Percentiles rank a stretch among this genome's conserved stretches.
These are phyloP conservation scores for Inonotus obliquus DNA, from an alignment of 1,284 basidiomycete species.

Conservation along the genomic window DNA sequence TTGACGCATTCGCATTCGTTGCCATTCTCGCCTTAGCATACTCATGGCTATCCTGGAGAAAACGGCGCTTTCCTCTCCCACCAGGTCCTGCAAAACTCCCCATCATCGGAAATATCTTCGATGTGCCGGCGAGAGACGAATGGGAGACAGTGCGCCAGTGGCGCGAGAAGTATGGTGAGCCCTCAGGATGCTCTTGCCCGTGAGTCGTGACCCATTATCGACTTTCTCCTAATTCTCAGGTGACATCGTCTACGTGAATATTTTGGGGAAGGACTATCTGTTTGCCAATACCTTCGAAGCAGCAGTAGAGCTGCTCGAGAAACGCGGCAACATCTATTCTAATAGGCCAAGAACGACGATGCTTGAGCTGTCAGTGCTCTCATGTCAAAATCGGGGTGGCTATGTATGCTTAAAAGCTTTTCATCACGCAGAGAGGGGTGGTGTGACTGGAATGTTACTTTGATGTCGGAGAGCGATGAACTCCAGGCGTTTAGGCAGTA, in stretches of 20 bases:
- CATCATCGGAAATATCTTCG: conserved; percentile 20
- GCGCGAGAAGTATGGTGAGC: conserved; percentile 20
- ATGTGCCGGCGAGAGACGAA: conserved; percentile 18
- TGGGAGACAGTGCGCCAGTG: conserved; percentile 18
- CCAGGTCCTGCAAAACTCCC: conserved; percentile 20
- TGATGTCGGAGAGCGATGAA: conserved; percentile 23
- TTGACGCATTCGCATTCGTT: not conserved
- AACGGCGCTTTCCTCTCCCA: conserved; percentile 4
- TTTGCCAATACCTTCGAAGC: conserved; percentile 23
- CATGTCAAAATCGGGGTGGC: not conserved
- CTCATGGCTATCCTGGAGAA: not conserved
- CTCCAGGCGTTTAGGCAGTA: conserved; percentile 23
- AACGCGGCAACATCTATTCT: conserved; percentile 21
- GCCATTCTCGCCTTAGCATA: not conserved
- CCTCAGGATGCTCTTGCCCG: not conserved
- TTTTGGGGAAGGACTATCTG: conserved; percentile 21
- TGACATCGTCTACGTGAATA: conserved; percentile 23
- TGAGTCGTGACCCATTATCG: not conserved
- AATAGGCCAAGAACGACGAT: not conserved
- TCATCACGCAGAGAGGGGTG: conserved; percentile 7
- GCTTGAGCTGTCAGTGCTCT: not conserved
- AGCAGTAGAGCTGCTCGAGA: conserved; percentile 24
- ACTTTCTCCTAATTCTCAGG: not conserved
- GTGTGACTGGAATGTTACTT: not conserved
- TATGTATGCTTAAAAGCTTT: not conserved